Evolutionary conservation across 2,329 filamentous ascomycete species (phyloP), one percentile per base, ranked within the genome.

Genomic region (Pseudogymnoascus sp.): DNA sequence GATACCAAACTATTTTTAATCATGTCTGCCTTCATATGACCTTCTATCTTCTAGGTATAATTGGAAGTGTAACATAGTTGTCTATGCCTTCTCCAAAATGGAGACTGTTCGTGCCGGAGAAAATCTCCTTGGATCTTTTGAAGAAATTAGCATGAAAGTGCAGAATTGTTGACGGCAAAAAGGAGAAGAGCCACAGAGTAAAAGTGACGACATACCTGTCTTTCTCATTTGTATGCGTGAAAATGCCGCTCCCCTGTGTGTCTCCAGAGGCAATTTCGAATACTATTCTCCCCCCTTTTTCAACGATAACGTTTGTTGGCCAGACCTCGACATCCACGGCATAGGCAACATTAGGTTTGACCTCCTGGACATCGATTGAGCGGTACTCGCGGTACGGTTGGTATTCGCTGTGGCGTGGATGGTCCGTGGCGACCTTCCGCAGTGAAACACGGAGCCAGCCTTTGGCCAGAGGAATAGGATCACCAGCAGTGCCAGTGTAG

Each of bases 401-500:
- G 69, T 79, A 86, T 0, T 76, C 67, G 4, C 79, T 74, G 68
- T 87, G 78, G 65, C 78, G 80, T 0, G 78, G 77, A 67, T 85
- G 76, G 5, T 78, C 68, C 0, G 74, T 68, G 64, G 84, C 77
- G 2, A 81, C 78, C 69, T 83, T 84, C 18, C 85, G 80, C 16
- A 85, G 73, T 35, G 78, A 82, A 10, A 81, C 78, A 1, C 84
- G 79, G 8, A 88, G 79, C 84, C 84, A 88, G 21, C 85, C 85
- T 71, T 88, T 88, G 61, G 80, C 78, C 0, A 88, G 75, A 0
- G 85, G 85, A 0, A 88, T 79, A 0, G 82, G 80, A 65, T 88
- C 85, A 11, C 86, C 85, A 0, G 83, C 82, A 1, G 86, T 87
- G 35, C 85, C 85, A 0, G 85, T 88, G 72, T 88, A 88, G 67